phyloP scores from a whole-genome alignment of 805 yeast genomes.

The Pichia eremophila region DNA sequence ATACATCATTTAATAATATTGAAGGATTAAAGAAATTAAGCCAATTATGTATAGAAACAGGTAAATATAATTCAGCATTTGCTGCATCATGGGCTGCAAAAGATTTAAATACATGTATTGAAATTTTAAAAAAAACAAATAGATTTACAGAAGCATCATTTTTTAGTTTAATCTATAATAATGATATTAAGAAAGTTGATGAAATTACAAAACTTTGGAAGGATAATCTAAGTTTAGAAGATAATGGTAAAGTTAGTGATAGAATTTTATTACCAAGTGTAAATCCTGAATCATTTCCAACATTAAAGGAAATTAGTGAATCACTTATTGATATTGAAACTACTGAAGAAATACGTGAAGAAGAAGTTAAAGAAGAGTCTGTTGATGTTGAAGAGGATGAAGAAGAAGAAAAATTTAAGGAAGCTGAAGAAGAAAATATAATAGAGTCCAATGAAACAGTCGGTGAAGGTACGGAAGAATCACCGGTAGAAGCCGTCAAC shows the following conservation, averaged over 20 bases:
- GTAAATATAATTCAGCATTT: conserved; percentile 85
- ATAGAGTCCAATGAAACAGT: conserved; percentile 7
- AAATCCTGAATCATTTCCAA: conserved; percentile 30
- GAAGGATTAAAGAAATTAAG: conserved; percentile 56
- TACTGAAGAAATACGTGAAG: background rate
- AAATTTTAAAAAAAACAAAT: conserved; percentile 56
- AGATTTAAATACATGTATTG: conserved; percentile 52
- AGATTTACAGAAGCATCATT: conserved; percentile 80
- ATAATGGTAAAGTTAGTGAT: conserved; percentile 50
- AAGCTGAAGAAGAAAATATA: conserved; percentile 13
- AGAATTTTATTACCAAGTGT: conserved; percentile 43
- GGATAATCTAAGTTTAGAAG: conserved; percentile 37
- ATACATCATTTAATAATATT: conserved; percentile 71
- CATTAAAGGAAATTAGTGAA: conserved; percentile 27
- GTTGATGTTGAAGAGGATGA: conserved; percentile 9
- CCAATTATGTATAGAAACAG: conserved; percentile 53
- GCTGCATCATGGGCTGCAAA: conserved; percentile 86
- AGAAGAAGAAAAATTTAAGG: conserved; percentile 11
- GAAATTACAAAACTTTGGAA: conserved; percentile 61
- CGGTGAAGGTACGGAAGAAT: background rate
- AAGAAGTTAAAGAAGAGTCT: conserved; percentile 11
- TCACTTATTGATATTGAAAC: conserved; percentile 18
- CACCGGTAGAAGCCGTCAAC: background rate
- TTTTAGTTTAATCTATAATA: conserved; percentile 64
- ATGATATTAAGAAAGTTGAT: conserved; percentile 31